Evolutionary conservation across 2,329 filamentous ascomycete species (phyloP), one percentile per base, ranked within the genome.

Genomic region (Penicillium capsulatum): DNA sequence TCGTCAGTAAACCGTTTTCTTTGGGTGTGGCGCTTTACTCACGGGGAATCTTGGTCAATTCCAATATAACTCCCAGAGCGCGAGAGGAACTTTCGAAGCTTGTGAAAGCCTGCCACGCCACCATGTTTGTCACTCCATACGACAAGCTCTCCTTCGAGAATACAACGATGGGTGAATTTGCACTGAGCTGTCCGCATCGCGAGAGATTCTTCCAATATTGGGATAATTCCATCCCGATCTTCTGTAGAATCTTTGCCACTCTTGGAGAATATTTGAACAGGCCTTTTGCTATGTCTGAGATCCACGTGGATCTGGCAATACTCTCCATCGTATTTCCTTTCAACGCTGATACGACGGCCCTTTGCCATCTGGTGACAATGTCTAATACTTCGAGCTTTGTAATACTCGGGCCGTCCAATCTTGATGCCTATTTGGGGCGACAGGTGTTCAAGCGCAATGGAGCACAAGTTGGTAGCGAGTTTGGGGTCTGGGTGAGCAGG

Each of bases 291-390:
- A 67, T 76, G 79, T 7, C 69, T 68, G 5, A 86, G 67, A 55
- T 94, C 80, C 27, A 95, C 70, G 54, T 95, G 89, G 19, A 95
- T 80, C 60, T 95, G 89, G 52, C 86, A 94, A 51, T 92, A 95
- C 62, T 95, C 89, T 9, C 86, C 88, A 54, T 94, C 88, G 45
- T 94, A 79, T 59, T 94, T 94, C 36, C 81, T 74, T 61, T 94
- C 87, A 16, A 88, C 75, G 42, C 83, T 86, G 76, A 90, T 79
- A 9, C 67, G 75, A 11, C 76, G 69, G 0, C 73, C 71, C 3
- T 69, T 72, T 2, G 75, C 70, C 70, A 91, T 77, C 13, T 80
- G 71, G 14, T 86, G 63, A 57, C 85, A 91, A 57, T 92, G 77
- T 43, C 87, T 82, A 51, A 91, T 83, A 48, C 80, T 83, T 35